Base-by-base conservation (phyloP, 2,329 filamentous ascomycete genomes). In the Aurifilum marmelostoma region DNA sequence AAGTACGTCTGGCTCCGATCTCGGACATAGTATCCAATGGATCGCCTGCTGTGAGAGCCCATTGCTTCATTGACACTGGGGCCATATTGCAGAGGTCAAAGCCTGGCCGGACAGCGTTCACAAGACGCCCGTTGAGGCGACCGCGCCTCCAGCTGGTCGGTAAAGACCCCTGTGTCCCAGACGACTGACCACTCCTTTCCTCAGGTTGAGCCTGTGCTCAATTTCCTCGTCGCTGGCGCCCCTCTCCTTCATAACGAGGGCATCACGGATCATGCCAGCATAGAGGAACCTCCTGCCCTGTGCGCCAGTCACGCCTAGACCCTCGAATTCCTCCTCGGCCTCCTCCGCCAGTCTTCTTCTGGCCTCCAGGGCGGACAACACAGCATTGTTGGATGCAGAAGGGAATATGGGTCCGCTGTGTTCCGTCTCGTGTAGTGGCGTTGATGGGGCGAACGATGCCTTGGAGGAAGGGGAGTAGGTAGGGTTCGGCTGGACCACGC, bases 381-480 rank as follows among this genome's bases (percentile, higher is more conserved):
- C 87, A 14, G 77, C 72, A 67, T 86, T 87, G 63, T 74, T 75
- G 27, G 73, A 71, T 3, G 75, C 75, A 1, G 79, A 75, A 1
- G 78, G 74, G 67, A 77, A 80, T 61, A 67, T 71, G 69, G 66
- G 73, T 6, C 67, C 70, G 4, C 41, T 73, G 67, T 65, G 68
- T 58, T 43, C 67, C 27, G n/a, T 63, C 60, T 69, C 64, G 8
- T 66, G 56, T 27, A 39, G 34, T 8, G 61, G 61, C 11, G 56
- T 52, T 16, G 74, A 65, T 34, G 34, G 8, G 4, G 34, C 60
- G 43, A 72, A 63, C 11, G 69, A 72, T 9, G 80, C 84, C 2
- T 79, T 85, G 9, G 85, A 87, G 1, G 84, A 86, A 32, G 83
- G 79, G 7, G 85, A 87, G 61, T 81, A 83, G 5, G 83, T 86